phyloP scores from a whole-genome alignment of 306 rosid species.

The Cajanus cajan region DNA sequence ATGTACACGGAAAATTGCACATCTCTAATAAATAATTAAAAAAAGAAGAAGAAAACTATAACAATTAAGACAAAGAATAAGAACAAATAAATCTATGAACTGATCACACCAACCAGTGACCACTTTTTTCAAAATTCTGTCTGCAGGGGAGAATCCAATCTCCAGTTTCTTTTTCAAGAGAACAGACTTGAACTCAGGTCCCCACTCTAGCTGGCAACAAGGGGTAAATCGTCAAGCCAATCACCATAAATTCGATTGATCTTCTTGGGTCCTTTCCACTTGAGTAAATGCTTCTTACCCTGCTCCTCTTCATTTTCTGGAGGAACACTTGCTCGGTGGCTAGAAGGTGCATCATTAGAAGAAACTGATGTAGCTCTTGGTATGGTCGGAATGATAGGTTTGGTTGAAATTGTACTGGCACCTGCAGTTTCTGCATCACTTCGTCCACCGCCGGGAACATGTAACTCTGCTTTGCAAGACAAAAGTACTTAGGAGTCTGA shows the following conservation, averaged over 20 bases:
- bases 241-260: conserved; percentile 81
- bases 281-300: conserved; percentile 47
- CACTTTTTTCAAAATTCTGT: conserved; percentile 28
- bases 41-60: conserved; percentile 18
- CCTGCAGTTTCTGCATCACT: conserved; percentile 51
- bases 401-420: conserved; percentile 12
- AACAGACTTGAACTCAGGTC: conserved; percentile 35
- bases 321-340: conserved; percentile 23
- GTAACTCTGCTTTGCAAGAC: conserved; percentile 61
- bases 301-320: conserved; percentile 48
- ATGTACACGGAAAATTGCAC: neutral
- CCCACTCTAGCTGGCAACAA: conserved; percentile 48
- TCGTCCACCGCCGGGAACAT: conserved; percentile 40
- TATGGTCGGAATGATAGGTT: conserved; percentile 23
- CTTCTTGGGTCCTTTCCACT: conserved; percentile 78
- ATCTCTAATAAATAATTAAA: conserved; percentile 5
- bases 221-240: conserved; percentile 87
- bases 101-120: conserved; percentile 40
- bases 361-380: conserved; percentile 38
- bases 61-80: neutral
- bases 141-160: neutral
- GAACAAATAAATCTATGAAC: conserved; percentile 34
- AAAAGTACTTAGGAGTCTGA: conserved; percentile 10
- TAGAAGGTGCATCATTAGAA: conserved; percentile 44
- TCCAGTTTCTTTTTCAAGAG: conserved; percentile 25